Percentiles rank a stretch among this genome's conserved stretches.
Evolutionary conservation across 768 basidiomycete species (phyloP).

Genomic region (Rhodocollybia butyracea): DNA sequence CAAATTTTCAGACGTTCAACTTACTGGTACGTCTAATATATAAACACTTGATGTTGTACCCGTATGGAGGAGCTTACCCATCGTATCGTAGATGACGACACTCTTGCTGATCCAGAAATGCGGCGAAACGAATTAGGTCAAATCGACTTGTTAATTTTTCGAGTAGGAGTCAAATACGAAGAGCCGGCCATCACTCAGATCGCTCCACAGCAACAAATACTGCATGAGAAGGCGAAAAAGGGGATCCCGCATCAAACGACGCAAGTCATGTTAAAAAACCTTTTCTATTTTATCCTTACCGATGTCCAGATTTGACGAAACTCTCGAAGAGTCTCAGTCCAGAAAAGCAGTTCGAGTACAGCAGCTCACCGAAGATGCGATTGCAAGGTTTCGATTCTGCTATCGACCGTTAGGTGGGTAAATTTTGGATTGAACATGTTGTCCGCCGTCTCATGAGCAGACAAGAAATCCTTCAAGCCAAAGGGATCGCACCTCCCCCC

Average conservation of each 20-base stretch:
- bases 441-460: neutral
- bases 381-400: neutral
- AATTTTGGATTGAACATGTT: neutral
- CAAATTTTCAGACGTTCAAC: neutral
- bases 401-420: conserved; percentile 6
- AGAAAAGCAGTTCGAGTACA: neutral
- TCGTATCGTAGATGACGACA: neutral
- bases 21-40: neutral
- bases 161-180: neutral
- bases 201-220: neutral
- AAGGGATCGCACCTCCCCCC: no score
- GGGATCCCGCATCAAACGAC: neutral
- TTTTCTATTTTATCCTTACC: neutral
- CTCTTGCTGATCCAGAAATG: neutral
- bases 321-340: neutral
- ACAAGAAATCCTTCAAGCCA: neutral
- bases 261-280: neutral
- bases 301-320: neutral
- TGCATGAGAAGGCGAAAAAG: conserved; percentile 4
- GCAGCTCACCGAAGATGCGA: neutral
- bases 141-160: neutral
- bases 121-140: neutral
- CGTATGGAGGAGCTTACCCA: no score
- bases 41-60: no score
- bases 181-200: neutral